phyloP scores from a whole-genome alignment of 352 stramenopile genomes.

The Globisporangium radiosum region DNA sequence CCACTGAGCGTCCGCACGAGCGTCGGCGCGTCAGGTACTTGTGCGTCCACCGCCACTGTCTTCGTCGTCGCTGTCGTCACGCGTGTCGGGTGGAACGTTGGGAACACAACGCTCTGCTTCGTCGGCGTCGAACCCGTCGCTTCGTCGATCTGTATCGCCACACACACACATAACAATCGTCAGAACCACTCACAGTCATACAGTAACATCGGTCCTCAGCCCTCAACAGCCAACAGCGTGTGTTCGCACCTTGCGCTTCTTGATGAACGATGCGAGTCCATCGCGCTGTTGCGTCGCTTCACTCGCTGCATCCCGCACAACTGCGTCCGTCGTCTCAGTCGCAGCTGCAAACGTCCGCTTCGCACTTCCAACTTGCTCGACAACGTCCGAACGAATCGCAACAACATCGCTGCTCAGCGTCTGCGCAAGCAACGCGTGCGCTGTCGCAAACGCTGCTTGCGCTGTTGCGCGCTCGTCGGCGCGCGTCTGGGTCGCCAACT shows the following conservation, averaged over 20 bases:
- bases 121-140: conserved; percentile 34
- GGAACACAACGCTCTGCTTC: conserved; percentile 35
- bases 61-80: background rate
- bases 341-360: conserved; percentile 24
- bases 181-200: background rate
- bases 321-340: conserved; percentile 16
- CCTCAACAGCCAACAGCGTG: background rate
- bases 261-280: conserved; percentile 35
- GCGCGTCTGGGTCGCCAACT: conserved; percentile 8
- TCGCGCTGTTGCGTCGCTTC: conserved; percentile 27
- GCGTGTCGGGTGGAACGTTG: conserved; percentile 34
- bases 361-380: conserved; percentile 20
- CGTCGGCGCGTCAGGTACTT: conserved; percentile 1
- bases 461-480: conserved; percentile 17
- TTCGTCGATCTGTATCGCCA: conserved; percentile 20
- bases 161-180: background rate
- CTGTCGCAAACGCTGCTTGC: background rate
- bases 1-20: conserved; percentile 2
- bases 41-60: background rate
- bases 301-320: conserved; percentile 21
- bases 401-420: too few relatives aligned
- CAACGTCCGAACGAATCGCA: conserved; percentile 7
- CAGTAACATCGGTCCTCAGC: background rate
- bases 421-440: conserved; percentile 2
- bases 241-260: conserved; percentile 35